These are phyloP conservation scores for Musa beccarii DNA, from an alignment of 176 grass and related monocot genomes.

Conservation along the genomic window DNA sequence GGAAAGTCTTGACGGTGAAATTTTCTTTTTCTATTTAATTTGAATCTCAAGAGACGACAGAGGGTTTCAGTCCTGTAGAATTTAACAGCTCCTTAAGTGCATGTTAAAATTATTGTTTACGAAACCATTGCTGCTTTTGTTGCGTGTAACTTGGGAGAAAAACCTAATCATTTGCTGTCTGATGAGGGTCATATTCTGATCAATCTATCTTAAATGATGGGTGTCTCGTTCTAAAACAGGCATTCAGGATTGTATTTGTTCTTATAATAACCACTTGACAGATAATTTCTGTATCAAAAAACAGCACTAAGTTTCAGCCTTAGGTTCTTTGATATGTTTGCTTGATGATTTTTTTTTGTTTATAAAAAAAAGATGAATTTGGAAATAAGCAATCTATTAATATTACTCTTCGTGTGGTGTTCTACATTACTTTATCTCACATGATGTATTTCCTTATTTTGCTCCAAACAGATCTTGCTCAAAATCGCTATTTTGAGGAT, in stretches of 20 bases:
- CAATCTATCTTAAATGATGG: neutral
- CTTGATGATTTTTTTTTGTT: neutral
- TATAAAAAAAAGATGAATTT: neutral
- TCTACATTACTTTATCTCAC: neutral
- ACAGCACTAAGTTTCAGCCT: neutral
- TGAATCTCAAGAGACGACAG: too few species aligned
- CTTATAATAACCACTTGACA: neutral
- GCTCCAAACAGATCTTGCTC: constrained; percentile 62
- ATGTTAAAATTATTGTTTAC: neutral
- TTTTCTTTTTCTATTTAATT: too few species aligned
- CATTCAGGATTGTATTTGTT: neutral
- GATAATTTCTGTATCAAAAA: neutral
- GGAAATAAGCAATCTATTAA: neutral
- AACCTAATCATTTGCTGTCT: neutral
- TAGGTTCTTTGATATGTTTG: neutral
- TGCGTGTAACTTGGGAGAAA: neutral
- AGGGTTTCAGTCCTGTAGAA: too few species aligned
- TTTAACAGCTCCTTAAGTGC: too few species aligned
- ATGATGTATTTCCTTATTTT: constrained; percentile 4
- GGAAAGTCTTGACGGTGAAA: too few species aligned
- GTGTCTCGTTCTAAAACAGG: neutral
- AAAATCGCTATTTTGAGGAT: constrained; percentile 94
- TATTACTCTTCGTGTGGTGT: neutral
- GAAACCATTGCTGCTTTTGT: neutral
- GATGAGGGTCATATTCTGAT: neutral